Evolutionary conservation across 371 early-diverging fungal species (phyloP).

Genomic region (Thermomucor indicae-seudaticae): DNA sequence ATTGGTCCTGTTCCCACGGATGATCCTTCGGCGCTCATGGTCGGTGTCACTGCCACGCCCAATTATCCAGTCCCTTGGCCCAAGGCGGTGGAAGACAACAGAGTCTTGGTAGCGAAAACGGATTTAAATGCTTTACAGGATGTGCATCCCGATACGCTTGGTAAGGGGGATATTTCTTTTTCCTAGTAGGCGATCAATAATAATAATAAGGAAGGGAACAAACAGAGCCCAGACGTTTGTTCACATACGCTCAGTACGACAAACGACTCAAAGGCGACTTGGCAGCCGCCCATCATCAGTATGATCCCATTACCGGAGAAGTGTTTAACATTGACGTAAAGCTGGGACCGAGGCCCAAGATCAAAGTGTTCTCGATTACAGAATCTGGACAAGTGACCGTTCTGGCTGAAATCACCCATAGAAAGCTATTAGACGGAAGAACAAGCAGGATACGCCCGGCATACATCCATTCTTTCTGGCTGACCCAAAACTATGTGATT

Average conservation of each 20-base stretch:
- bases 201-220: no score
- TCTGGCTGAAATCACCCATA: slow-evolving; percentile 40
- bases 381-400: slow-evolving; percentile 18
- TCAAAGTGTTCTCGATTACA: slow-evolving; percentile 10
- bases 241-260: slow-evolving; percentile 47
- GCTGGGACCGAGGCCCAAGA: not conserved
- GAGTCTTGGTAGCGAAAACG: slow-evolving; percentile 48
- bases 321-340: slow-evolving; percentile 37
- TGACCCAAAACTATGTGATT: slow-evolving; percentile 53
- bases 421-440: slow-evolving; percentile 4
- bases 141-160: slow-evolving; percentile 58
- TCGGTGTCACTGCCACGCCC: slow-evolving; percentile 56
- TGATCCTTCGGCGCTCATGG: slow-evolving; percentile 6
- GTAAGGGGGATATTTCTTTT: no score
- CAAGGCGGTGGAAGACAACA: not conserved
- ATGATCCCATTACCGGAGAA: slow-evolving; percentile 51
- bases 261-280: slow-evolving; percentile 38
- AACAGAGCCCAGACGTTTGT: slow-evolving; percentile 46
- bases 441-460: slow-evolving; percentile 12
- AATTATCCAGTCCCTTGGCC: slow-evolving; percentile 38
- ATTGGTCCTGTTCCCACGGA: not conserved
- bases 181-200: no score
- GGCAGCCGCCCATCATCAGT: slow-evolving; percentile 55
- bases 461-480: slow-evolving; percentile 35
- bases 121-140: slow-evolving; percentile 57